These are phyloP conservation scores for Madurella mycetomatis DNA, from an alignment of 2,329 filamentous ascomycete genomes.

Conservation along the genomic window DNA sequence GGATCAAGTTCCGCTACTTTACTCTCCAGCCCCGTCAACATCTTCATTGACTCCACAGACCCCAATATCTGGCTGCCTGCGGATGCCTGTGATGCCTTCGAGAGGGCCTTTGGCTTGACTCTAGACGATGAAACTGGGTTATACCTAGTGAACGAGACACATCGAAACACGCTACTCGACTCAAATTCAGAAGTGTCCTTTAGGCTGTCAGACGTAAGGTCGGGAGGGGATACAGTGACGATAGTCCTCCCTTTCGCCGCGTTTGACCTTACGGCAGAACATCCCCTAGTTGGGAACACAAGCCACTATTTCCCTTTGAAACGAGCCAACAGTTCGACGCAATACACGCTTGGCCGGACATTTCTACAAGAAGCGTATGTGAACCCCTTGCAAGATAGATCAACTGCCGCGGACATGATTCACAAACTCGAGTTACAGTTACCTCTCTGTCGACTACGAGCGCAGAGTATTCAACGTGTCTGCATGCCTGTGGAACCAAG, in stretches of 20 bases:
- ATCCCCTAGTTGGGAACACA: conserved; percentile 28
- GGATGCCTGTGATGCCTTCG: conserved; percentile 31
- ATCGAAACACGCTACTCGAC: conserved; percentile 28
- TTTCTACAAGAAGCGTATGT: conserved; percentile 36
- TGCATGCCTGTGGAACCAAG: conserved; percentile 33
- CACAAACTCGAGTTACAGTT: conserved; percentile 22
- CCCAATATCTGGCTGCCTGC: conserved; percentile 34
- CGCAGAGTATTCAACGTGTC: conserved; percentile 38
- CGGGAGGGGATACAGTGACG: conserved; percentile 31
- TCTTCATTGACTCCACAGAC: conserved; percentile 36
- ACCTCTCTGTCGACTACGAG: conserved; percentile 39
- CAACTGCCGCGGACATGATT: neutral
- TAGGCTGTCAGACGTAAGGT: conserved; percentile 31
- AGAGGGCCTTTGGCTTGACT: conserved; percentile 31
- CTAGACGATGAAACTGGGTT: conserved; percentile 28
- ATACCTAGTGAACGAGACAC: conserved; percentile 36
- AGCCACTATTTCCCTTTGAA: conserved; percentile 34
- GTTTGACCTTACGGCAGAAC: conserved; percentile 31
- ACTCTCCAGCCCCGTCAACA: conserved; percentile 32
- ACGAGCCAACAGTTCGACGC: conserved; percentile 31
- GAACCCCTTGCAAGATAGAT: neutral
- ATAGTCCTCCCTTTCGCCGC: conserved; percentile 32
- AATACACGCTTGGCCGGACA: conserved; percentile 34
- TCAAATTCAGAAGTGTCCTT: conserved; percentile 33
- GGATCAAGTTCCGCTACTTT: conserved; percentile 31